Evolutionary conservation across 176 grass and related monocot genomes (phyloP).

Genomic region (Hsuehochloa calcarea): DNA sequence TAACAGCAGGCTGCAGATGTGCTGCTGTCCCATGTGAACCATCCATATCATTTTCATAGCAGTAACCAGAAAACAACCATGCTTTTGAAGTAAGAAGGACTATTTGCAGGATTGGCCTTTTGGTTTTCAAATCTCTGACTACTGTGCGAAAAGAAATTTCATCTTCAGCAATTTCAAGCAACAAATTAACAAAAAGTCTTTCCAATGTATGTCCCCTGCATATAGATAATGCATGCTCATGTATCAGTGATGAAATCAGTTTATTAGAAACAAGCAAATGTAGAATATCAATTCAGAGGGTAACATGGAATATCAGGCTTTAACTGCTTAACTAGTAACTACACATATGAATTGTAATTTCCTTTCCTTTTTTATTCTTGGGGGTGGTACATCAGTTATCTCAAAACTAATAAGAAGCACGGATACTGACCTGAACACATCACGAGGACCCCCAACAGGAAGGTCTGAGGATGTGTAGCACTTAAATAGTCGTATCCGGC

Average conservation of each 20-base stretch:
- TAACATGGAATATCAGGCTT: neutral
- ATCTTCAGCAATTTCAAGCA: slow-evolving; percentile 83
- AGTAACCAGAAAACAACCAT: slow-evolving; percentile 64
- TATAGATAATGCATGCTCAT: slow-evolving; percentile 20
- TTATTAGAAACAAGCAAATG: slow-evolving; percentile 13
- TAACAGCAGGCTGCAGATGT: slow-evolving; percentile 64
- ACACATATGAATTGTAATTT: neutral
- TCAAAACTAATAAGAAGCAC: slow-evolving; percentile 22
- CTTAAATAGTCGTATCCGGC: slow-evolving; percentile 76
- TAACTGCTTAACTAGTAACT: neutral
- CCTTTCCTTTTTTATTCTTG: neutral
- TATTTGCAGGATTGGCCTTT: slow-evolving; percentile 62
- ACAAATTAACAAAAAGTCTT: slow-evolving; percentile 71
- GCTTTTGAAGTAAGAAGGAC: slow-evolving; percentile 77
- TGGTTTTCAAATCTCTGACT: slow-evolving; percentile 76
- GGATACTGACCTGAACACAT: slow-evolving; percentile 75
- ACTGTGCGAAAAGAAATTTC: slow-evolving; percentile 89
- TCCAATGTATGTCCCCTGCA: slow-evolving; percentile 64
- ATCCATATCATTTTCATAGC: slow-evolving; percentile 58
- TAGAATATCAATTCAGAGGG: neutral
- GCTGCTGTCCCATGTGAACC: slow-evolving; percentile 42
- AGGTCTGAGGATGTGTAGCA: slow-evolving; percentile 64
- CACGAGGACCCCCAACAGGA: slow-evolving; percentile 43
- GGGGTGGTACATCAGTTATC: neutral
- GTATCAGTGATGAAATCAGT: slow-evolving; percentile 21